Conservation (phyloP, 2,329 filamentous ascomycete genomes). For the Talaromyces funiculosus region DNA sequence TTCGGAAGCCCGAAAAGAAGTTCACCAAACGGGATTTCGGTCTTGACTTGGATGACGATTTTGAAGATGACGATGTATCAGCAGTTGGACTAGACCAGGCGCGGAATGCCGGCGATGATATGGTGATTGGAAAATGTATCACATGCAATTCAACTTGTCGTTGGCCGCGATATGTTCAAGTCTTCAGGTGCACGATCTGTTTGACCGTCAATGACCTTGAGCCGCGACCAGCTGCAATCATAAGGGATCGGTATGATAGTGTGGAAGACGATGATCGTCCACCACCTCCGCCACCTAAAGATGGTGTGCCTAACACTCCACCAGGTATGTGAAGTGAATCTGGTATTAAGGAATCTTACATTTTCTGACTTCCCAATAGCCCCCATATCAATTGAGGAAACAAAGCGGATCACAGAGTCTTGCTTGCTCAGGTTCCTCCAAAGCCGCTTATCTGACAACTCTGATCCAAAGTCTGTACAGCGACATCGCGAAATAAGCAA, state of each 20-base stretch:
- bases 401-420: slow-evolving; percentile 52
- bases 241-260: slow-evolving; percentile 13
- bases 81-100: slow-evolving; percentile 37
- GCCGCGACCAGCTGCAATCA: slow-evolving; percentile 28
- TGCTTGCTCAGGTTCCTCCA: slow-evolving; percentile 50
- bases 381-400: slow-evolving; percentile 56
- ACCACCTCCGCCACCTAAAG: slow-evolving; percentile 16
- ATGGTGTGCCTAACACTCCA: slow-evolving; percentile 13
- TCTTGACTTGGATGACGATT: slow-evolving; percentile 44
- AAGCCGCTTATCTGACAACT: slow-evolving; percentile 29
- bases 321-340: slow-evolving; percentile 22
- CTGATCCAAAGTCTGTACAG: not conserved
- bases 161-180: slow-evolving; percentile 67
- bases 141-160: slow-evolving; percentile 75
- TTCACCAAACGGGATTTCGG: slow-evolving; percentile 35
- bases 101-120: slow-evolving; percentile 50
- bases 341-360: not conserved
- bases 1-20: slow-evolving; percentile 50
- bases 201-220: slow-evolving; percentile 76
- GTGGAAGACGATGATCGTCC: slow-evolving; percentile 15
- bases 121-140: slow-evolving; percentile 70
- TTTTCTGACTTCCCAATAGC: slow-evolving; percentile 26
- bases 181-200: slow-evolving; percentile 79
- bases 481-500: not conserved
- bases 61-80: slow-evolving; percentile 35